phyloP scores from a whole-genome alignment of 208 protist species.

The Trypanosoma lewisi region DNA sequence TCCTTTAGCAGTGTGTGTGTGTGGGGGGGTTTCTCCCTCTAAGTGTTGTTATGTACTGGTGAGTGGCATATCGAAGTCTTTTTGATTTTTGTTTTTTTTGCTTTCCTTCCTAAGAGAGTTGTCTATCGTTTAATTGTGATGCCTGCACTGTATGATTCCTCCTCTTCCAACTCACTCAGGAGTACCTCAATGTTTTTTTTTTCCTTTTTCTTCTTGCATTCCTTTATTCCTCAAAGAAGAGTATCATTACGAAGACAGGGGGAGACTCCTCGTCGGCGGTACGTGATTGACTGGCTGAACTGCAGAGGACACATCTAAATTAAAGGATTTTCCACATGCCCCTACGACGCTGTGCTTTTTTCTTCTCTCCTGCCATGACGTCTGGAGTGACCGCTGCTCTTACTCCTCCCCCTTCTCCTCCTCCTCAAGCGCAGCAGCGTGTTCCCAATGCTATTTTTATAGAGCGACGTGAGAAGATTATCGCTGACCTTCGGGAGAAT shows the following conservation, averaged over 20 bases:
- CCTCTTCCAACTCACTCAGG: background rate
- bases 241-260: background rate
- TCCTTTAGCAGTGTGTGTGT: constrained; percentile 6
- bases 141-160: background rate
- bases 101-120: background rate
- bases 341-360: background rate
- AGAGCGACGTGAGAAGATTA: constrained; percentile 38
- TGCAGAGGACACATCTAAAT: background rate
- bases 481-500: constrained; percentile 44
- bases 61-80: too few species aligned
- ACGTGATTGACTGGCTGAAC: background rate
- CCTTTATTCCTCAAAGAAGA: background rate
- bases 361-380: background rate
- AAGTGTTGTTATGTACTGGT: background rate
- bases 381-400: background rate
- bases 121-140: background rate
- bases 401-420: background rate
- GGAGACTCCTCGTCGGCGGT: background rate
- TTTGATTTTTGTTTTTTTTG: background rate
- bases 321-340: background rate
- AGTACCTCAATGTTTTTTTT: background rate
- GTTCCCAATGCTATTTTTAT: constrained; percentile 33
- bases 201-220: background rate
- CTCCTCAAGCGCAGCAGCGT: constrained; percentile 2
- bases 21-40: background rate